phyloP scores from a whole-genome alignment of 148 eudicot genomes.

The Mesembryanthemum crystallinum region DNA sequence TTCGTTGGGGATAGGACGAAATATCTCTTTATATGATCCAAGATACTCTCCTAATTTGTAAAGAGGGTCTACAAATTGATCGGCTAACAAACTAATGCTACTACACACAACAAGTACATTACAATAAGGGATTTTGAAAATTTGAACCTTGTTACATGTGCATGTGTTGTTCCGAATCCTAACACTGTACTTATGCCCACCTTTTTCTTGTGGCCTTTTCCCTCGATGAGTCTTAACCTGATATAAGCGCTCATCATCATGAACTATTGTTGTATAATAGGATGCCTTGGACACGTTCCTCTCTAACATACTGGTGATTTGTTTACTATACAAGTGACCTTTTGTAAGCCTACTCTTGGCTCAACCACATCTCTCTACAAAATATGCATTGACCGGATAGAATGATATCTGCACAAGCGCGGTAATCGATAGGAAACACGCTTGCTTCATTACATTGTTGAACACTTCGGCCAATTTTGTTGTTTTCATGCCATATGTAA shows the following conservation, averaged over 20 bases:
- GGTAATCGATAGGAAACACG: neutral
- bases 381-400: neutral
- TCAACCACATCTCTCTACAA: neutral
- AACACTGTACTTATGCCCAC: neutral
- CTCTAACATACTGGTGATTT: neutral
- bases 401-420: neutral
- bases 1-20: neutral
- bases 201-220: neutral
- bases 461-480: conserved; percentile 4
- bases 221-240: neutral
- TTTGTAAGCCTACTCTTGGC: neutral
- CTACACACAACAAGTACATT: neutral
- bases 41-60: neutral
- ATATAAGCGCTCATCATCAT: neutral
- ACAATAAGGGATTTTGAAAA: conserved; percentile 4
- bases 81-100: neutral
- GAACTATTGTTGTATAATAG: neutral
- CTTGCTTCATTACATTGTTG: neutral
- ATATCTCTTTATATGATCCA: neutral
- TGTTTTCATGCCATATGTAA: neutral
- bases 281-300: neutral
- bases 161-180: neutral
- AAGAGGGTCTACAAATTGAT: neutral
- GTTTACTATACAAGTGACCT: neutral
- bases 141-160: neutral